A percentile compares a stretch with the other conserved stretches of the same genome.
Conservation (phyloP, 164 flowering plant species). For the Tetracentron sinense region DNA sequence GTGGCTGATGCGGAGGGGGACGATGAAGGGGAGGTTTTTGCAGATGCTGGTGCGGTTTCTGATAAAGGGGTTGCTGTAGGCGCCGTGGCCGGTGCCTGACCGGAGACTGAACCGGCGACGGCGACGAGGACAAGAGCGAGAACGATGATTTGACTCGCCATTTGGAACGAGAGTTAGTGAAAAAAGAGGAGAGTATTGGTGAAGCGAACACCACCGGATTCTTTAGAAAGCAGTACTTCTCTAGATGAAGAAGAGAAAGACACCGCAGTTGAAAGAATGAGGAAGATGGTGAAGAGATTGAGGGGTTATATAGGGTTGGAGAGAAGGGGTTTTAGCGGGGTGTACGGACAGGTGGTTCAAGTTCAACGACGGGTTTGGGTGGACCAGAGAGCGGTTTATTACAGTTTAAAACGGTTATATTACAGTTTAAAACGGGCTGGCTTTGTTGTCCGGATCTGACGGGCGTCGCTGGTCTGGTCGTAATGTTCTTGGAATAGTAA, state of each 20-base stretch:
- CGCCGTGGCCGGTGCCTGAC: not conserved
- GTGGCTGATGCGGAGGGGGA: slow-evolving; percentile 7
- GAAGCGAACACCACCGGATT: not conserved
- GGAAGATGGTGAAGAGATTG: too few species aligned
- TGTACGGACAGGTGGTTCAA: too few species aligned
- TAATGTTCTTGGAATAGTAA: too few species aligned
- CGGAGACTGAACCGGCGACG: slow-evolving; percentile 29
- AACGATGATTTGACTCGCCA: slow-evolving; percentile 33
- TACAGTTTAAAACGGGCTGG: too few species aligned
- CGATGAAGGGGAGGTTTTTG: not conserved
- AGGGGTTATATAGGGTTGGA: too few species aligned
- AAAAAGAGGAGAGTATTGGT: not conserved
- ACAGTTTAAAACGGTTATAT: too few species aligned
- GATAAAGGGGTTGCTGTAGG: slow-evolving; percentile 4
- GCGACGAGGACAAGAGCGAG: slow-evolving; percentile 33
- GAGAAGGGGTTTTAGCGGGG: too few species aligned
- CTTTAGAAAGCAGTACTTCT: not conserved
- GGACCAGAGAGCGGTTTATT: too few species aligned
- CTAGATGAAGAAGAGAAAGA: not conserved
- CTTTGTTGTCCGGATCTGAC: too few species aligned
- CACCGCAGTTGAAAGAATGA: not conserved
- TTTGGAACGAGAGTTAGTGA: slow-evolving; percentile 1
- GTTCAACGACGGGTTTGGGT: too few species aligned
- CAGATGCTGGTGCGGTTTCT: not conserved
- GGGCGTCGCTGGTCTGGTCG: too few species aligned